A percentile compares a stretch with the other conserved stretches of the same genome.
phyloP scores from a whole-genome alignment of 2,329 filamentous ascomycete genomes.

The Neonectria sp. region DNA sequence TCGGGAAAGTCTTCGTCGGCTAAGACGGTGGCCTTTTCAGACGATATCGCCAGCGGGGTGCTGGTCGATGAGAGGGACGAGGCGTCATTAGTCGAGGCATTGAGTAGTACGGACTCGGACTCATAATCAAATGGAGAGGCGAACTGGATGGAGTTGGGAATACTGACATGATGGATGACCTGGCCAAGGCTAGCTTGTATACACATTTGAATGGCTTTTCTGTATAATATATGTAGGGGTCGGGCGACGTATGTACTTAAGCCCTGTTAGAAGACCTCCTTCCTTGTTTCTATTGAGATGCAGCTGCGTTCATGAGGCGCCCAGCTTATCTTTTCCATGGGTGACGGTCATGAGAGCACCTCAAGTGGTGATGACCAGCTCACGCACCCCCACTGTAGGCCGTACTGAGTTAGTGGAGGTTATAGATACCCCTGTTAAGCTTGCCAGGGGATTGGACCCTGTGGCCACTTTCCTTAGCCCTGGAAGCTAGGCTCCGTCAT shows the following conservation, averaged over 20 bases:
- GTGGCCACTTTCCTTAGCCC: not conserved
- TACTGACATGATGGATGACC: conserved; percentile 11
- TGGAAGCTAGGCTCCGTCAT: not conserved
- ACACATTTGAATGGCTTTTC: conserved; percentile 8
- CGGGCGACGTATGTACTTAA: not conserved
- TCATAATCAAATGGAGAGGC: conserved; percentile 12
- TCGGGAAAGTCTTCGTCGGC: conserved; percentile 58
- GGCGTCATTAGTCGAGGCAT: conserved; percentile 39
- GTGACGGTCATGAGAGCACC: not conserved
- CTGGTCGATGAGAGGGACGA: conserved; percentile 49
- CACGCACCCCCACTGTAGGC: not conserved
- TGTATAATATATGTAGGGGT: conserved; percentile 12
- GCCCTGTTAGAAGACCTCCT: not conserved
- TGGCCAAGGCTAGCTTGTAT: conserved; percentile 5
- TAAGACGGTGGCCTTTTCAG: conserved; percentile 76
- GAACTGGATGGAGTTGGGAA: not conserved
- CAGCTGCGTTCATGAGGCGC: not conserved
- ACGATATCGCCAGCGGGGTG: conserved; percentile 62
- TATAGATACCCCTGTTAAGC: not conserved
- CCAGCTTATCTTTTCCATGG: not conserved
- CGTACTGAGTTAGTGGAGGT: not conserved
- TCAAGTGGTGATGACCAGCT: not conserved
- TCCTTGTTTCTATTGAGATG: not conserved
- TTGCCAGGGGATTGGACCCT: not conserved
- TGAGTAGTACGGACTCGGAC: conserved; percentile 42